phyloP scores from a whole-genome alignment of 2,329 filamentous ascomycete genomes.

The Trichoderma cornu-damae region DNA sequence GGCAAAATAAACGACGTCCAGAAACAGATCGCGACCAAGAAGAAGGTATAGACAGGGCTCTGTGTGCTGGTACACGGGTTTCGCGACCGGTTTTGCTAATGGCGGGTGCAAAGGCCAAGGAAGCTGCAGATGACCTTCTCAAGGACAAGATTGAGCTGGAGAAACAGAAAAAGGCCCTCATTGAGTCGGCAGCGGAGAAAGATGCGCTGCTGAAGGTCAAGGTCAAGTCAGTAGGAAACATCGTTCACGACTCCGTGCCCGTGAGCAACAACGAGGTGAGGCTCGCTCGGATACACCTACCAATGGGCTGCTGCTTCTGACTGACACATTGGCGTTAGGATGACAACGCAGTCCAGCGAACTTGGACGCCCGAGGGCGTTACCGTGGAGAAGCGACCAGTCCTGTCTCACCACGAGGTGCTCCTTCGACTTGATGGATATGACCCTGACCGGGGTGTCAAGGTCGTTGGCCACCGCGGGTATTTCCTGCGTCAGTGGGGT shows the following conservation, averaged over 20 bases:
- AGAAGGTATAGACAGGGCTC: slow-evolving; percentile 74
- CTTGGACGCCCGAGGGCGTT: slow-evolving; percentile 74
- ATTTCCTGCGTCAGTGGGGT: slow-evolving; percentile 86
- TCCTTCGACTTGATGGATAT: slow-evolving; percentile 81
- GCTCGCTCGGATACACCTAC: background rate
- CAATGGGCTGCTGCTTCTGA: background rate
- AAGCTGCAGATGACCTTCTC: slow-evolving; percentile 75
- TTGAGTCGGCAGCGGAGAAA: slow-evolving; percentile 71
- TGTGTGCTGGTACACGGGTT: background rate
- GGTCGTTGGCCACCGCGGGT: slow-evolving; percentile 89
- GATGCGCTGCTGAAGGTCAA: slow-evolving; percentile 69
- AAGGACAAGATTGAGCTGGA: slow-evolving; percentile 72
- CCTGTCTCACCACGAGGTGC: slow-evolving; percentile 92
- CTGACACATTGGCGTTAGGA: slow-evolving; percentile 44
- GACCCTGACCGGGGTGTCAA: slow-evolving; percentile 91
- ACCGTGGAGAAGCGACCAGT: slow-evolving; percentile 67
- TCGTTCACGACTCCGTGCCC: slow-evolving; percentile 80
- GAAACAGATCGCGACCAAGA: slow-evolving; percentile 86
- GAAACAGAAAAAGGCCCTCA: slow-evolving; percentile 74
- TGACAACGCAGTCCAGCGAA: slow-evolving; percentile 71
- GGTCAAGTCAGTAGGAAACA: slow-evolving; percentile 66
- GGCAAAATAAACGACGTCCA: slow-evolving; percentile 82
- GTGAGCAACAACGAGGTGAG: slow-evolving; percentile 72
- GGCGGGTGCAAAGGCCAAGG: slow-evolving; percentile 58
- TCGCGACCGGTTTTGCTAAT: background rate